Evolutionary conservation across 106 monocot species (phyloP), one percentile per base, ranked within the genome.

Genomic region (Agapanthus africanus): DNA sequence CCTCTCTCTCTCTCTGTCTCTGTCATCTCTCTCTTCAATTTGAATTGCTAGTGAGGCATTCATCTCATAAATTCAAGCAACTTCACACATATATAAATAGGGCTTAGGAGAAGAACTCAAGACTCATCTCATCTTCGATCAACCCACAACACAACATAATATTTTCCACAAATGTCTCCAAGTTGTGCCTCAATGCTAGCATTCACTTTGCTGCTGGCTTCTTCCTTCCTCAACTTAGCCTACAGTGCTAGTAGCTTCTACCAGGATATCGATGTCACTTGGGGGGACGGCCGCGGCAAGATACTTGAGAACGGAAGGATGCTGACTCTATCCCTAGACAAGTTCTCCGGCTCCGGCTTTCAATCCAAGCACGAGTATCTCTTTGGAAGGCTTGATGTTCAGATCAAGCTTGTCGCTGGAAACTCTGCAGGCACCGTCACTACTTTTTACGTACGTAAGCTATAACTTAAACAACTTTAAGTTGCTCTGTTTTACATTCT

Each of bases 381-480:
- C n/a, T n/a, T n/a, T n/a, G n/a, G n/a, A n/a, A n/a, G n/a, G n/a
- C n/a, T n/a, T n/a, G n/a, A 67, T 47, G 13, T 67, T 23, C 67
- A 67, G 47, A 67, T 67, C 47, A 67, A 67, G 47, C 67, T 67
- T 33, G 67, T 67, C 32, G 14, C 47, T 4, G 67, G 67, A 4
- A 46, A 19, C 44, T 46, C n/a, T n/a, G n/a, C n/a, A n/a, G n/a
- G n/a, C n/a, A n/a, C n/a, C n/a, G n/a, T n/a, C n/a, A n/a, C n/a
- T 13, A 46, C 67, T 16, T 49, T 46, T 36, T 67, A 67, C 33
- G 67, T 67, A 34, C 44, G 67, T 18, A n/a, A n/a, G n/a, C n/a
- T n/a, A n/a, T 25, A 54, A 19, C 15, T 30, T 33, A 3, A 59
- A 6, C 19, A 19, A 6, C 25, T 4, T 54, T 6, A 54, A 7